Evolutionary conservation across 169 alveolate genomes (phyloP).

Genomic region (Eimeria sp.): DNA sequence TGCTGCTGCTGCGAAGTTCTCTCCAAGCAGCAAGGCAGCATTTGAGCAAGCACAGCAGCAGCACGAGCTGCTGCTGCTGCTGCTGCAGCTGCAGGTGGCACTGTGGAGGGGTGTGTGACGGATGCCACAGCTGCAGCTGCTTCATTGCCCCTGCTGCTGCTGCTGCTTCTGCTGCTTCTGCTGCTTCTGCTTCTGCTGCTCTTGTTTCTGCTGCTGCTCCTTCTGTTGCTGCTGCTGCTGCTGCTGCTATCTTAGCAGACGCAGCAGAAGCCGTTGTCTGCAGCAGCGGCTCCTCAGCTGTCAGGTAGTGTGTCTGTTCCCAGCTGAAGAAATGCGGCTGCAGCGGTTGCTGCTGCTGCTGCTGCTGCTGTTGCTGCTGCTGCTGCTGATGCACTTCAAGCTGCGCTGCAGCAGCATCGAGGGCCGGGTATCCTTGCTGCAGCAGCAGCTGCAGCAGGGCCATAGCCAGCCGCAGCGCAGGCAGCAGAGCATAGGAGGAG

Average conservation of each 20-base stretch:
- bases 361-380: slow-evolving; percentile 23
- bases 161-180: slow-evolving; percentile 4
- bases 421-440: slow-evolving; percentile 53
- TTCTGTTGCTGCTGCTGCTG: not conserved
- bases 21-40: slow-evolving; percentile 19
- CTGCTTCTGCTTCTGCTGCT: slow-evolving; percentile 17
- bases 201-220: not conserved
- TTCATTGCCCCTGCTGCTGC: not conserved
- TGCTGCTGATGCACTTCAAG: slow-evolving; percentile 26
- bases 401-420: slow-evolving; percentile 56
- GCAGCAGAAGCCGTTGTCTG: slow-evolving; percentile 8
- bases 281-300: slow-evolving; percentile 21
- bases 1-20: not conserved
- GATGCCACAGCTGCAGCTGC: slow-evolving; percentile 43
- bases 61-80: slow-evolving; percentile 44
- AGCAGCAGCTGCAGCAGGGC: slow-evolving; percentile 36
- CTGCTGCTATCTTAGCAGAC: not conserved
- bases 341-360: slow-evolving; percentile 44
- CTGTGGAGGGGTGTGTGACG: slow-evolving; percentile 23
- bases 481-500: slow-evolving; percentile 24
- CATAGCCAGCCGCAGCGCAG: slow-evolving; percentile 33
- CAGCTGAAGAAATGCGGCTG: slow-evolving; percentile 17
- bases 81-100: slow-evolving; percentile 39
- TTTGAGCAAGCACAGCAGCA: slow-evolving; percentile 8
- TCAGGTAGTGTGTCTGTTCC: slow-evolving; percentile 42